Evolutionary conservation across 2,329 filamentous ascomycete genomes (phyloP), one percentile per base, ranked within the genome.

Genomic region (Cadophora malorum): DNA sequence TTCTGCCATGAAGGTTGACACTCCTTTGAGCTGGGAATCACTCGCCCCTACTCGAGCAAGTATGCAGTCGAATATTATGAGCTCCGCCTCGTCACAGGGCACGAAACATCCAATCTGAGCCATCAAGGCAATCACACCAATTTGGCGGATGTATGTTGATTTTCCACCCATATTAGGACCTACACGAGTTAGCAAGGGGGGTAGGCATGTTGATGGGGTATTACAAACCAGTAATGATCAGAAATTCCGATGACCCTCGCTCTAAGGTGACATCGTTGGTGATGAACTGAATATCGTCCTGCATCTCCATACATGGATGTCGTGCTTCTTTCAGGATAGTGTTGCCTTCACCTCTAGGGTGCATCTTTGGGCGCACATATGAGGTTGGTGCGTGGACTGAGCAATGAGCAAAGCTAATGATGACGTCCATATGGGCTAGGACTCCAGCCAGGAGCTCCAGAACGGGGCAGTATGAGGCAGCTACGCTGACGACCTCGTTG

Each of bases 141-240:
- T 96, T 79, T 98, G 96, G 21, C 96, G 91, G 77, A 99, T 99
- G 79, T 97, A 99, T 0, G 95, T 99, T 9, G 93, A 97, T 82
- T 99, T 99, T 74, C 96, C 96, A 74, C 96, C 96, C 96, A 99
- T 99, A 80, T 99, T 99, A 62, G 96, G 96, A 0, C 96, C 96
- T 0, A 95, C 98, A 78, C 70, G 71, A 7, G 16, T 52, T n/a
- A 61, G 41, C 1, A 23, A 55, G 3, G 45, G 56, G n/a, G 0
- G 3, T 45, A 45, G 1, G 12, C 9, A 21, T 23, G 8, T 38
- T 3, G 35, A 38, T 14, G 8, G n/a, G 33, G 3, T 23, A 45
- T 1, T 6, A 23, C 56, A 41, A 19, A 38, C 65, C 65, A 12
- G 65, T 66, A 4, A 66, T 66, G 10, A 83, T 90, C 83, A 85